These are phyloP conservation scores for Backusella liffmaniae DNA, from an alignment of 192 early-diverging fungal species.

Conservation along the genomic window DNA sequence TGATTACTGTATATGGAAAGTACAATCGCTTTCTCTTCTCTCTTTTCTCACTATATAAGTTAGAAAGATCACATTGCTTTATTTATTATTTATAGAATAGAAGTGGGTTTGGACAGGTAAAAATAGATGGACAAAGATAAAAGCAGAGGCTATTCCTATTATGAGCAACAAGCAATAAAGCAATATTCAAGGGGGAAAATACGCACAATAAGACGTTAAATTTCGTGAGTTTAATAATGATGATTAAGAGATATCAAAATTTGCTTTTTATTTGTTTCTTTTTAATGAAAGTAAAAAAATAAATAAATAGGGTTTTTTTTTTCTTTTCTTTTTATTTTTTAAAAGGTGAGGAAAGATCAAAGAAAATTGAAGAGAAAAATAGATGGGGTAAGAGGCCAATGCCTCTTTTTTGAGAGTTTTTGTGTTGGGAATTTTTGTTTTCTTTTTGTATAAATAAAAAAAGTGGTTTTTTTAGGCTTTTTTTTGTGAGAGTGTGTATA, in stretches of 20 bases:
- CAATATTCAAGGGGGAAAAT: background rate
- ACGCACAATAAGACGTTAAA: background rate
- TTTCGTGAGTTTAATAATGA: background rate
- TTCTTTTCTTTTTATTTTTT: background rate
- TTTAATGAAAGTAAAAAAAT: background rate
- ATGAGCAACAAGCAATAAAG: too few species aligned
- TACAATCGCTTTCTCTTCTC: background rate
- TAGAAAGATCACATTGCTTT: too few species aligned
- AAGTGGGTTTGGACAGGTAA: background rate
- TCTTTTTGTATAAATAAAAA: slow-evolving; percentile 1
- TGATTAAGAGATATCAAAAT: background rate
- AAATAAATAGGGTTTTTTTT: background rate
- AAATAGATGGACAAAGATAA: background rate
- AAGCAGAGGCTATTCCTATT: too few species aligned
- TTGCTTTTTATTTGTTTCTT: background rate
- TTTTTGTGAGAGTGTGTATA: background rate
- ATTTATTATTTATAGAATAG: too few species aligned
- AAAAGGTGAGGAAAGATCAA: slow-evolving; percentile 6
- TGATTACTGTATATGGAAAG: background rate
- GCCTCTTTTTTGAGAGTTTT: background rate
- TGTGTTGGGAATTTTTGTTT: background rate
- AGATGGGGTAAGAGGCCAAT: background rate
- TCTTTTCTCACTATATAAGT: too few species aligned
- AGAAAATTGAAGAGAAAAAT: background rate
- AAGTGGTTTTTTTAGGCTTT: background rate